A percentile compares a stretch with the other conserved stretches of the same genome.
These are phyloP conservation scores for Amanita inopinata DNA, from an alignment of 768 basidiomycete genomes.

Conservation along the genomic window DNA sequence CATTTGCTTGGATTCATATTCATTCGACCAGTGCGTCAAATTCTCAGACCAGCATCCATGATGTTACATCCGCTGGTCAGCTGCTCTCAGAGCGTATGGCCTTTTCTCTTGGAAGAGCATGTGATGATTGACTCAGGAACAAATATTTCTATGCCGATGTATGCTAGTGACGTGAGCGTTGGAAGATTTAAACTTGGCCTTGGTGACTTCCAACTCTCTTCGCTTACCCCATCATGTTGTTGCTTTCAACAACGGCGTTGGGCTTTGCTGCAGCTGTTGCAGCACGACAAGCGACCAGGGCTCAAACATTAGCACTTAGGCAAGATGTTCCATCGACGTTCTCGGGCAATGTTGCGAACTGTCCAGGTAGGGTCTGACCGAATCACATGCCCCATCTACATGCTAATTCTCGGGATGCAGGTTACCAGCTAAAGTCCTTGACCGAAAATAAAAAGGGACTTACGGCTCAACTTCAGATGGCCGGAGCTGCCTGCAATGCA, in stretches of 20 bases:
- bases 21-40: too few relatives aligned
- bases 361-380: constrained; percentile 3
- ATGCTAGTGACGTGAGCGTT: too few relatives aligned
- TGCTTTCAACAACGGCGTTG: neutral
- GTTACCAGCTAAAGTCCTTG: constrained; percentile 43
- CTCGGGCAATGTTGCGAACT: constrained; percentile 8
- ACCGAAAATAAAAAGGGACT: constrained; percentile 37
- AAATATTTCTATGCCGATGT: too few relatives aligned
- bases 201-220: too few relatives aligned
- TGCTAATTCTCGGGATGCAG: constrained; percentile 20
- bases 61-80: too few relatives aligned
- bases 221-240: neutral
- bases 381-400: neutral
- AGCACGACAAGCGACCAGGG: constrained; percentile 10
- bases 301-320: neutral
- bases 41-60: too few relatives aligned
- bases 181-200: too few relatives aligned
- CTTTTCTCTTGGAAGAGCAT: too few relatives aligned
- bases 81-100: too few relatives aligned
- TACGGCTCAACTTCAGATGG: constrained; percentile 42
- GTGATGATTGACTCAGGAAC: too few relatives aligned
- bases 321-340: neutral
- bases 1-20: too few relatives aligned
- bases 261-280: neutral
- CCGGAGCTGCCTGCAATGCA: constrained; percentile 50